These are phyloP conservation scores for Pseudonitzschia pungens DNA, from an alignment of 108 stramenopile genomes.

Conservation along the genomic window DNA sequence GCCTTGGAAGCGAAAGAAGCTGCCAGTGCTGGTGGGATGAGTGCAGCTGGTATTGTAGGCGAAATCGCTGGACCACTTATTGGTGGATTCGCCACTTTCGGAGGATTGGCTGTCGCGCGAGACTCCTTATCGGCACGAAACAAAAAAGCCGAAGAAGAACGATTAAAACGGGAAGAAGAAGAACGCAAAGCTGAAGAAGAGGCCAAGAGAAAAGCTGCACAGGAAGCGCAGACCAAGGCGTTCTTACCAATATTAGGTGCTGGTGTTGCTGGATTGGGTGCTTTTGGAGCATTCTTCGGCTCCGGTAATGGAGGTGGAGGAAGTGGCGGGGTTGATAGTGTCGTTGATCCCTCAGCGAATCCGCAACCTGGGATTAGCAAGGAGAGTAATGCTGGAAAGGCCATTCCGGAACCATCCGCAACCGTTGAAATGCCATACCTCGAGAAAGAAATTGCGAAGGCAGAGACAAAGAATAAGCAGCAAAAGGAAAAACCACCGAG, in stretches of 20 bases:
- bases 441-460: conserved; percentile 13
- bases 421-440: conserved; percentile 12
- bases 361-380: no score
- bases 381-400: background rate
- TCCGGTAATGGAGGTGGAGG: background rate
- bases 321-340: background rate
- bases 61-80: conserved; percentile 6
- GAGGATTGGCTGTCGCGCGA: background rate
- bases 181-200: background rate
- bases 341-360: background rate
- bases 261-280: conserved; percentile 10
- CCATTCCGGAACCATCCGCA: background rate
- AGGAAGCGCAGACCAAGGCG: background rate
- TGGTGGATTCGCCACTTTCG: background rate
- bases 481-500: background rate
- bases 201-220: background rate
- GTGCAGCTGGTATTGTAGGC: background rate
- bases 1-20: conserved; percentile 8
- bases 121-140: background rate
- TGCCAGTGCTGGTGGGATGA: conserved; percentile 3
- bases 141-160: conserved; percentile 16
- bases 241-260: background rate
- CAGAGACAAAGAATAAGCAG: conserved; percentile 6
- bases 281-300: conserved; percentile 10
- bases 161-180: conserved; percentile 8